A percentile compares a stretch with the other conserved stretches of the same genome.
These are phyloP conservation scores for Besnoitia besnoiti DNA, from an alignment of 169 alveolate species.

Conservation along the genomic window DNA sequence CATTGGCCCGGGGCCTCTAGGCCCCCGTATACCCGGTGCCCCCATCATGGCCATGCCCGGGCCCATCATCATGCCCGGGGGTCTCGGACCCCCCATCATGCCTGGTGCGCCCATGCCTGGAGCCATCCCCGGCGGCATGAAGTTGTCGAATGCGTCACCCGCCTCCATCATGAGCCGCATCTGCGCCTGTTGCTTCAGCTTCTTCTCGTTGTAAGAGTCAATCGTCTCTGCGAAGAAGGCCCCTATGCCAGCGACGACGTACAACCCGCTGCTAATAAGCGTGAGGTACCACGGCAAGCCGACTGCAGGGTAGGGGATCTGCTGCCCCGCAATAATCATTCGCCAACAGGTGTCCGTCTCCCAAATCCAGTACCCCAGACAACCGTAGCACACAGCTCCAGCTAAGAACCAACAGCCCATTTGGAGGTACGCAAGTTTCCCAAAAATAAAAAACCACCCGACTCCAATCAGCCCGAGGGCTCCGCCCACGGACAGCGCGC, in stretches of 20 bases:
- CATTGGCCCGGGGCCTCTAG: not conserved
- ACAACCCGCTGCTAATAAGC: not conserved
- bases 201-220: slow-evolving; percentile 30
- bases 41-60: slow-evolving; percentile 1
- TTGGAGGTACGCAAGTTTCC: slow-evolving; percentile 19
- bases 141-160: slow-evolving; percentile 38
- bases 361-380: slow-evolving; percentile 46
- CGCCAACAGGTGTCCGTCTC: slow-evolving; percentile 42
- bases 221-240: slow-evolving; percentile 17
- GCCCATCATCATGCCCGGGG: slow-evolving; percentile 20
- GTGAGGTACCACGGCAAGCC: slow-evolving; percentile 18
- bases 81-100: slow-evolving; percentile 18
- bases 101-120: slow-evolving; percentile 47
- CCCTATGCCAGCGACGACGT: not conserved
- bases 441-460: slow-evolving; percentile 58
- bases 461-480: slow-evolving; percentile 18
- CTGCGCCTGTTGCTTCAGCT: slow-evolving; percentile 3
- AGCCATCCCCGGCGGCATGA: not conserved
- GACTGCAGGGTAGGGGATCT: slow-evolving; percentile 25
- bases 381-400: slow-evolving; percentile 1
- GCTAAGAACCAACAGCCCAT: slow-evolving; percentile 18
- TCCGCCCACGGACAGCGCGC: slow-evolving; percentile 9
- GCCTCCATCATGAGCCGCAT: slow-evolving; percentile 44
- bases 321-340: slow-evolving; percentile 46
- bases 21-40: slow-evolving; percentile 39